These are phyloP conservation scores for Solanum pinnatisectum DNA, from an alignment of 257 asterid species.

Conservation along the genomic window DNA sequence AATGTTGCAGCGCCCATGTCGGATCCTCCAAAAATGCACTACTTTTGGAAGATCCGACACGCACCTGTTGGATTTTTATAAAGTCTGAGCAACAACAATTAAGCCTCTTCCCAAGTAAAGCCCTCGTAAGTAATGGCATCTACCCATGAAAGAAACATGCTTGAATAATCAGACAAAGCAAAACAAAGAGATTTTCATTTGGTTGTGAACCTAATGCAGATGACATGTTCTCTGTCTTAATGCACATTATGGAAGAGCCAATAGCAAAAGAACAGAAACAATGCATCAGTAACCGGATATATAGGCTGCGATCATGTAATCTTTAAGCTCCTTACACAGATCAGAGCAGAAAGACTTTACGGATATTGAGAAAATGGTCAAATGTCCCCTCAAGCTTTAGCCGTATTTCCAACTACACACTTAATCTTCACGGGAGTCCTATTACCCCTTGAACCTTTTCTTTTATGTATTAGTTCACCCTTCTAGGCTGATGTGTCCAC, in stretches of 20 bases:
- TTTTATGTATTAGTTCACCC: too few relatives aligned
- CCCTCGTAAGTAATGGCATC: background rate
- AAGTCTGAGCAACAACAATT: background rate
- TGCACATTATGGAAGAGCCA: background rate
- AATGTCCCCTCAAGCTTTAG: too few relatives aligned
- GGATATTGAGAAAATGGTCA: background rate
- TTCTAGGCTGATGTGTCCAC: too few relatives aligned
- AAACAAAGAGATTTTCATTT: background rate
- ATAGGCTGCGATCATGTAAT: background rate
- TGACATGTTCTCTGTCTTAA: background rate
- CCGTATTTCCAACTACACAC: too few relatives aligned
- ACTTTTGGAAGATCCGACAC: background rate
- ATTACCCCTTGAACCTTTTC: too few relatives aligned
- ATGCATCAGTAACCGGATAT: too few relatives aligned
- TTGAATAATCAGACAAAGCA: background rate
- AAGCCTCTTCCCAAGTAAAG: background rate
- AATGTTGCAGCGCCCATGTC: accelerated
- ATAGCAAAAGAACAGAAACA: too few relatives aligned
- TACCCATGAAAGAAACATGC: background rate
- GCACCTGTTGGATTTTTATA: background rate
- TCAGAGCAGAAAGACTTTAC: background rate
- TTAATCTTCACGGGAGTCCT: too few relatives aligned
- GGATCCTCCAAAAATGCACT: background rate
- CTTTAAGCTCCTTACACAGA: background rate
- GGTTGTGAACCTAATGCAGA: background rate